Base-by-base conservation (phyloP, 2,329 filamentous ascomycete genomes). In the Ambrosiella beaveri region DNA sequence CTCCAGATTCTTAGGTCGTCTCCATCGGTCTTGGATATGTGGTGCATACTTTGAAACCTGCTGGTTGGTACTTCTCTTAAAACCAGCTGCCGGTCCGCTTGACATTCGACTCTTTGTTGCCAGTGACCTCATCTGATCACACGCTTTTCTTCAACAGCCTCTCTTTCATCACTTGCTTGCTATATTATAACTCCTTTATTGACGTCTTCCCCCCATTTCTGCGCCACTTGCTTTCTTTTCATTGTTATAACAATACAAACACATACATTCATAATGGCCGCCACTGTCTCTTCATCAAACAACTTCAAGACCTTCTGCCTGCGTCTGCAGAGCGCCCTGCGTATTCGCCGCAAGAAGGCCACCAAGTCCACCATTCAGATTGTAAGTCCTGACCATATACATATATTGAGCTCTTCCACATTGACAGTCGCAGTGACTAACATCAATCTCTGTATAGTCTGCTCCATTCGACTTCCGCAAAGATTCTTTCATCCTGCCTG, bases 381-480 rank as follows among this genome's bases (percentile, higher is more conserved):
- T 65, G 75, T 78, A 65, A 62, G 74, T 64, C 17, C n/a, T 6
- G 17, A 35, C 47, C 27, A 45, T 50, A 62, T 6, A 1, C 56
- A 37, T 9, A 13, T 35, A 37, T 58, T 7, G 35, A 50, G 13
- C 13, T 41, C 15, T 7, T 17, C 41, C 15, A 41, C 17, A 5
- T 41, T 47, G 44, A 15, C 38, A 40, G 5, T 44, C 19, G 27
- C 27, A 35, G 15, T 27, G 11, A 27, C 40, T 54, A 53, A 59
- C 45, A 45, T 45, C 35, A 15, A 27, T 54, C 2, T n/a, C 47
- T n/a, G 27, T 49, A 9, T 57, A 81, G 79, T 81, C 78, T 54
- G 73, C 74, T 8, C 79, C 79, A 0, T 82, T 78, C 67, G 72
- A 81, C 65, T 76, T 81, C 64, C 75, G 76, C 65, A 74, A 73